Conservation (phyloP, 106 monocot genomes). For the Triglochin maritima region DNA sequence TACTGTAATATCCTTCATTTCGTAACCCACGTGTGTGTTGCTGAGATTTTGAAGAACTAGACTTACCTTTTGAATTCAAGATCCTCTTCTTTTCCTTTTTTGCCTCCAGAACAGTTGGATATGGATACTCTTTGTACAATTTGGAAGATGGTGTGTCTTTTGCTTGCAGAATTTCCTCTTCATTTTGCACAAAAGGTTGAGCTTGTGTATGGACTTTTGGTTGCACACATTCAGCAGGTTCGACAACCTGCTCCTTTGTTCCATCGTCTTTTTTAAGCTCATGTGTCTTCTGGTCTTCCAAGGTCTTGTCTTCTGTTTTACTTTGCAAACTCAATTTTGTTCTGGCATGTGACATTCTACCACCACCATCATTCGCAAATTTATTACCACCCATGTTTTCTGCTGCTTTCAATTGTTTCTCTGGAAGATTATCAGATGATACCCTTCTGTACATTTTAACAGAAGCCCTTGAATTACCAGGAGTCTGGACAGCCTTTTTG, state of each 20-base stretch:
- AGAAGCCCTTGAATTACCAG: not conserved
- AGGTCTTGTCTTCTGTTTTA: not conserved
- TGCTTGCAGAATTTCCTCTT: constrained; percentile 1
- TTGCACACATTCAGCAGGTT: constrained; percentile 13
- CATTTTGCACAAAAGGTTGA: constrained; percentile 4
- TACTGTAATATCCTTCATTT: constrained; percentile 2
- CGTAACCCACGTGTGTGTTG: constrained; percentile 2
- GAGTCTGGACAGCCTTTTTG: not conserved
- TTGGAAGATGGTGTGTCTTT: constrained; percentile 1
- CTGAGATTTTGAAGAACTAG: constrained; percentile 9
- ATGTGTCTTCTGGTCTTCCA: constrained; percentile 8
- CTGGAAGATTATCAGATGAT: constrained; percentile 1
- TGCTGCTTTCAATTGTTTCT: not conserved
- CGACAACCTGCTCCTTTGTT: constrained; percentile 8
- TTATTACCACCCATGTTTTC: constrained; percentile 3
- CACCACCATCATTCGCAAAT: not conserved
- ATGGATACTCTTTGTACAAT: constrained; percentile 7
- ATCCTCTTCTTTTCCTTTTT: constrained; percentile 30
- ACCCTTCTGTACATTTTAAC: constrained; percentile 5
- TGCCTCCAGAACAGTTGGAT: not conserved
- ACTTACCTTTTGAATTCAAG: constrained; percentile 12
- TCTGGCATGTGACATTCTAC: not conserved
- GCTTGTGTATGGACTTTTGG: constrained; percentile 6
- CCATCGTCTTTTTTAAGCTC: not conserved
- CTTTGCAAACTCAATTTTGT: constrained; percentile 2